phyloP scores from a whole-genome alignment of 139 green algal species.

The Closterium sp. region DNA sequence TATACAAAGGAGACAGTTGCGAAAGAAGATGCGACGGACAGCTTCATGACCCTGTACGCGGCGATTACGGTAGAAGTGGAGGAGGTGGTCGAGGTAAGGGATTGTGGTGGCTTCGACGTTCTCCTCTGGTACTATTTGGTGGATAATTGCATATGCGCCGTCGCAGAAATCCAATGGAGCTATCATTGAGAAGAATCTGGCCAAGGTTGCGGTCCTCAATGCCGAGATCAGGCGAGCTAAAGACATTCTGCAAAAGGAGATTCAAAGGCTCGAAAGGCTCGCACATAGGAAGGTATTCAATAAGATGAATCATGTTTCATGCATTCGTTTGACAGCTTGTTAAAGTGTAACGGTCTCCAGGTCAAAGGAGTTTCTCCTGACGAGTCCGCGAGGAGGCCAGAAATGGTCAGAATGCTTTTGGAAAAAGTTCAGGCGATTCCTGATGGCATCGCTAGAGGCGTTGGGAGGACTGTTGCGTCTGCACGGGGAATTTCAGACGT shows the following conservation, averaged over 20 bases:
- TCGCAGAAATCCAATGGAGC: not conserved
- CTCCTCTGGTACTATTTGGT: not conserved
- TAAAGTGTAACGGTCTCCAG: not conserved
- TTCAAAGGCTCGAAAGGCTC: not conserved
- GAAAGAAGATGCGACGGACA: not conserved
- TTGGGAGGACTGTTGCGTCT: not conserved
- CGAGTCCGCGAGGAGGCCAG: not conserved
- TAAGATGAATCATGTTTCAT: not conserved
- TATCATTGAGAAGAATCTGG: not conserved
- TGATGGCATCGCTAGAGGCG: not conserved
- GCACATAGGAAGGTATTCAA: not conserved
- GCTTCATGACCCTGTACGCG: not conserved
- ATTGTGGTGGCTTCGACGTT: not conserved
- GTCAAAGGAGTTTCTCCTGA: not conserved
- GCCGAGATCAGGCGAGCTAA: conserved; percentile 4
- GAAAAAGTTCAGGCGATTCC: not conserved
- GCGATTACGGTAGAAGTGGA: not conserved
- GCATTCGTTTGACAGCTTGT: not conserved
- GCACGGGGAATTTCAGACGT: not conserved
- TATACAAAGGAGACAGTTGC: not conserved
- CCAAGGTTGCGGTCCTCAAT: not conserved
- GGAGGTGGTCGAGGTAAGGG: not conserved
- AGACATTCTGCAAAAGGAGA: not conserved
- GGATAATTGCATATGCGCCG: not conserved
- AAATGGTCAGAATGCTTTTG: not conserved